Base-by-base conservation (phyloP, 192 early-diverging fungal species). In the Umbelopsis sp. region DNA sequence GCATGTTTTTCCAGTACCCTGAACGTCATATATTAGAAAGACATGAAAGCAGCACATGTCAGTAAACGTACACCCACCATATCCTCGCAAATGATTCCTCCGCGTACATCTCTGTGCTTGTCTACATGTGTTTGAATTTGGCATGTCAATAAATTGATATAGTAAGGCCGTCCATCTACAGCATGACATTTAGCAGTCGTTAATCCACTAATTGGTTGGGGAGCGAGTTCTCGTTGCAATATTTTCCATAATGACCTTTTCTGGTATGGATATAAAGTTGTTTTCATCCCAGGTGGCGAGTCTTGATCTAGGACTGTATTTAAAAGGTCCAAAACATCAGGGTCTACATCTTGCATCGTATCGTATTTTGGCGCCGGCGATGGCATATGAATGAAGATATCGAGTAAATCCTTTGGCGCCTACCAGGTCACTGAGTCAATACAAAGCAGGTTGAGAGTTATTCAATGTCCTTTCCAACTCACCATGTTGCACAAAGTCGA, bases 51-150 rank as follows among this genome's bases (percentile, higher is more conserved):
- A n/a, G n/a, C n/a, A n/a, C n/a, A n/a, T n/a, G n/a, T n/a, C n/a
- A n/a, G n/a, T n/a, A n/a, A 45, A 70, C 5, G 38, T 3, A 11
- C 7, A 41, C 25, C 51, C 76, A 80, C 83, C 94, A 96, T 96
- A 31, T 94, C 92, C 71, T 94, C 94, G 76, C 90, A 93, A 45
- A 95, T 88, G 59, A 95, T 91, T 0, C 94, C 93, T 22, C 89
- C 91, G 8, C 71, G 77, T 0, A 77, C 68, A 72, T 79, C 81
- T 9, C 69, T 76, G 68, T 76, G 85, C 68, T 6, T 45, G 2
- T 56, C 69, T 6, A 82, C 79, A 14, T 78, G 74, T 3, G 36
- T 34, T 67, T 69, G 78, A 21, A 62, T 53, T 52, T 54, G 68
- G 14, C n/a, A 45, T 4, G 45, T 68, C 34, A 10, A 32, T 26